Evolutionary conservation across 257 asterid species (phyloP), one percentile per base, ranked within the genome.

Genomic region (Prunella vulgaris): DNA sequence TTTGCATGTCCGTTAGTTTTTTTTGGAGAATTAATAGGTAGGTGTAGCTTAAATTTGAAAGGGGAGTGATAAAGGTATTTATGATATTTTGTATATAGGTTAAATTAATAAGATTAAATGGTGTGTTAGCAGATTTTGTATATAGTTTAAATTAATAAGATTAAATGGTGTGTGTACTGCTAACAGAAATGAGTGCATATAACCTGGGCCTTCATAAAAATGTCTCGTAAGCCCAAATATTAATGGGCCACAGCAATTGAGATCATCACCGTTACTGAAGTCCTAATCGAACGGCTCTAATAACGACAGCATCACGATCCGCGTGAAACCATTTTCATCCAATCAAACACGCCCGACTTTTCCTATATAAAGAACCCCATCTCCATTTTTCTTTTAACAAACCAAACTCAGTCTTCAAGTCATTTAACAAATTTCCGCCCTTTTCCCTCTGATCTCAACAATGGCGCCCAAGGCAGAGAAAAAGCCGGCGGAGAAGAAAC

Each of bases 401-500:
- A 54, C 22, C 52, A 42, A 65, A 57, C 64, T 58, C 44, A 40
- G 17, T 17, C 62, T 46, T 44, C 13, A 76, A 58, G 17, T 57
- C 66, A 51, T 56, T 68, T 68, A 42, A 10, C 54, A 10, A 1
- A 38, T 38, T 10, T 1, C 5, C 4, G 0, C 42, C 42, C 51
- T 4, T 4, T 44, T 15, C 52, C 18, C 18, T 44, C 54, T 10
- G 4, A 18, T 51, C 51, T 42, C 17, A 4, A n/a, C 17, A 52
- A 80, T 80, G 85, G 85, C 82, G 22, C 85, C 85, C 0, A 77
- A 80, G 67, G 79, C 70, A 38, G 82, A 73, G 60, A 78, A 78
- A 2, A 77, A 68, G 68, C 78, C 78, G 17, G 77, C 84, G 18
- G 80, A 79, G 80, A 79, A 79, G 62, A 66, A 67, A 25, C 80